Evolutionary conservation across 2,329 filamentous ascomycete species (phyloP).

Genomic region (Colletotrichum musicola): DNA sequence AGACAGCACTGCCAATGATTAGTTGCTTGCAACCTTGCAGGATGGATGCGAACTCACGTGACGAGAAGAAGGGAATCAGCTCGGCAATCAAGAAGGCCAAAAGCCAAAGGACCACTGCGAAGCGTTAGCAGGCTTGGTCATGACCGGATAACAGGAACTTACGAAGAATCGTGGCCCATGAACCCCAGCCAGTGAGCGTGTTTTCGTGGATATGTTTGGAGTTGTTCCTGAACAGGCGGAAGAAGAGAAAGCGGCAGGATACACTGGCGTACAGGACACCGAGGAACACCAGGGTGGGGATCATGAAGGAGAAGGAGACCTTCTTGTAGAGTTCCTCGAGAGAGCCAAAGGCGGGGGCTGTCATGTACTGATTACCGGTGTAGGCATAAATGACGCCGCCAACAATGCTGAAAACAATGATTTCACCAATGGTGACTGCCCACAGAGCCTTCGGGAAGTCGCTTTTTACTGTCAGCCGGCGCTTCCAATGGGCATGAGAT

Average conservation of each 20-base stretch:
- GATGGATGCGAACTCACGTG: slow-evolving; percentile 60
- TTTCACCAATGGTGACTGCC: slow-evolving; percentile 88
- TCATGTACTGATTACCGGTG: slow-evolving; percentile 90
- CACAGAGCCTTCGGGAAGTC: slow-evolving; percentile 96
- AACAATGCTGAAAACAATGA: slow-evolving; percentile 87
- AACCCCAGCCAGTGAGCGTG: slow-evolving; percentile 83
- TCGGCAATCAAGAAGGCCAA: slow-evolving; percentile 92
- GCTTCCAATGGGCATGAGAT: slow-evolving; percentile 12
- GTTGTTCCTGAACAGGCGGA: slow-evolving; percentile 83
- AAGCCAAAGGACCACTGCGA: slow-evolving; percentile 77
- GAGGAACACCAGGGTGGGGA: slow-evolving; percentile 92
- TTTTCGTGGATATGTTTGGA: slow-evolving; percentile 81
- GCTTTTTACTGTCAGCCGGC: slow-evolving; percentile 61
- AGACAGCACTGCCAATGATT: slow-evolving; percentile 65
- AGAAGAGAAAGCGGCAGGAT: slow-evolving; percentile 90
- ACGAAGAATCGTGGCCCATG: slow-evolving; percentile 81
- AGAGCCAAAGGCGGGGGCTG: slow-evolving; percentile 87
- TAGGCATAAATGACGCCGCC: slow-evolving; percentile 88
- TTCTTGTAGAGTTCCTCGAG: slow-evolving; percentile 86
- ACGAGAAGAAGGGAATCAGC: slow-evolving; percentile 93
- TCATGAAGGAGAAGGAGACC: slow-evolving; percentile 93
- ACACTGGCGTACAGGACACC: slow-evolving; percentile 93
- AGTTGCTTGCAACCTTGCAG: slow-evolving; percentile 42
- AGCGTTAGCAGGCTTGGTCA: slow-evolving; percentile 14
- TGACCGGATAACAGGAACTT: slow-evolving; percentile 45